Base-by-base conservation (phyloP, 2,329 filamentous ascomycete genomes). In the Trichoderma sp. region DNA sequence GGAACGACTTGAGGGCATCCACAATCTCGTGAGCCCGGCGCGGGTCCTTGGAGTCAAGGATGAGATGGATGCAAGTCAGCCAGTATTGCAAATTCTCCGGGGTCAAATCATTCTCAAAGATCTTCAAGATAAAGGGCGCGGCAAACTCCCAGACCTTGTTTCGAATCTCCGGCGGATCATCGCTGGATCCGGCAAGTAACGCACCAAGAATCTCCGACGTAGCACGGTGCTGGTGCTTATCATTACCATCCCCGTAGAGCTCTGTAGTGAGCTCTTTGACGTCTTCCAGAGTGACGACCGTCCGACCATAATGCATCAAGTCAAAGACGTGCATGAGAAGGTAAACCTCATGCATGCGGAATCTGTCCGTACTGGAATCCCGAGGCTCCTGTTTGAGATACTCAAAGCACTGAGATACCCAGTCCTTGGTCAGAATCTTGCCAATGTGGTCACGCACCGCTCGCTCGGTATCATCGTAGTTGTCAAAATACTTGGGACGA, bases 341-440 rank as follows among this genome's bases (percentile, higher is more conserved):
- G 83, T 97, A 93, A 0, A 95, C 93, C 81, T 93, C 95, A 41
- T 93, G 92, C 89, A 97, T 95, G 73, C 95, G 91, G 86, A 99
- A 98, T 71, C 96, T 91, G 82, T 99, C 96, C 0, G 93, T 89
- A 5, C 89, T 89, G 0, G 91, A 85, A 82, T 98, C 96, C 62
- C 96, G 92, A 3, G 97, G 96, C 83, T 98, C 96, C 84, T 98
- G 97, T 85, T 98, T 98, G 86, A 98, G 90, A 82, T 96, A 98
- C 29, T 92, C 93, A 81, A 99, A 99, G 84, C 93, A 96, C 68
- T 93, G 93, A 60, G 90, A 90, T 79, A 98, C 92, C 97, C 97
- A 99, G 33, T 94, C 90, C 66, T 92, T 92, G 76, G 94, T 94
- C 77, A 99, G 87, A 59, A 95, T 87, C 74, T 89, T 89, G 65